A percentile compares a stretch with the other conserved stretches of the same genome.
phyloP scores from a whole-genome alignment of 345 rosid species.

The Garcia nutans region DNA sequence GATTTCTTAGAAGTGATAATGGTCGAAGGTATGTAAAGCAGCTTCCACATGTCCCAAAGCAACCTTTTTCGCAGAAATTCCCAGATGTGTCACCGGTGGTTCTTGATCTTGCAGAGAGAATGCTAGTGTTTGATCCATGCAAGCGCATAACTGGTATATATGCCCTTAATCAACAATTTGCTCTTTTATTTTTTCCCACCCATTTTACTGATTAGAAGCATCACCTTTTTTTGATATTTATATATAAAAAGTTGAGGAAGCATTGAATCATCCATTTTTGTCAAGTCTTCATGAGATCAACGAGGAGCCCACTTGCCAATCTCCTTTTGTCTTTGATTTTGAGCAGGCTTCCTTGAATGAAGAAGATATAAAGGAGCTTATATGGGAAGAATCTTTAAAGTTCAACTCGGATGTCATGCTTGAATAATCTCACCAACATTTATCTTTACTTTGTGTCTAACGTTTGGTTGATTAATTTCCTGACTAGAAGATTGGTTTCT shows the following conservation, averaged over 20 bases:
- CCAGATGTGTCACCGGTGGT: constrained; percentile 63
- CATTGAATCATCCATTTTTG: constrained; percentile 68
- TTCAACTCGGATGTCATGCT: constrained; percentile 26
- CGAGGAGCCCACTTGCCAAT: constrained; percentile 71
- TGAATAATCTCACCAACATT: constrained; percentile 24
- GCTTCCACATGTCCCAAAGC: constrained; percentile 68
- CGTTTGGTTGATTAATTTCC: constrained; percentile 10
- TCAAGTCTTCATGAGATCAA: constrained; percentile 93
- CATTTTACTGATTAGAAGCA: constrained; percentile 12
- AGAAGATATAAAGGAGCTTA: constrained; percentile 78
- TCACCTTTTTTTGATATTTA: not conserved
- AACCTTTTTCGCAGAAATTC: constrained; percentile 59
- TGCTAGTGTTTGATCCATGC: constrained; percentile 81
- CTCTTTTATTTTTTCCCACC: not conserved
- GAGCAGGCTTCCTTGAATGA: constrained; percentile 65
- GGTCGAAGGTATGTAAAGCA: constrained; percentile 77
- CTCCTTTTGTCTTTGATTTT: constrained; percentile 69
- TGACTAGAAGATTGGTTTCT: constrained; percentile 11
- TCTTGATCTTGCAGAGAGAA: constrained; percentile 78
- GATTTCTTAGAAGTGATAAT: constrained; percentile 79
- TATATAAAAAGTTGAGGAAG: constrained; percentile 60
- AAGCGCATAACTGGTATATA: constrained; percentile 74
- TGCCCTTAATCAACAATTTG: not conserved
- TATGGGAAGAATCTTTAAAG: constrained; percentile 58
- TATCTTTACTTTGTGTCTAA: not conserved